These are phyloP conservation scores for Cercospora zeina DNA, from an alignment of 2,329 filamentous ascomycete genomes.

Conservation along the genomic window DNA sequence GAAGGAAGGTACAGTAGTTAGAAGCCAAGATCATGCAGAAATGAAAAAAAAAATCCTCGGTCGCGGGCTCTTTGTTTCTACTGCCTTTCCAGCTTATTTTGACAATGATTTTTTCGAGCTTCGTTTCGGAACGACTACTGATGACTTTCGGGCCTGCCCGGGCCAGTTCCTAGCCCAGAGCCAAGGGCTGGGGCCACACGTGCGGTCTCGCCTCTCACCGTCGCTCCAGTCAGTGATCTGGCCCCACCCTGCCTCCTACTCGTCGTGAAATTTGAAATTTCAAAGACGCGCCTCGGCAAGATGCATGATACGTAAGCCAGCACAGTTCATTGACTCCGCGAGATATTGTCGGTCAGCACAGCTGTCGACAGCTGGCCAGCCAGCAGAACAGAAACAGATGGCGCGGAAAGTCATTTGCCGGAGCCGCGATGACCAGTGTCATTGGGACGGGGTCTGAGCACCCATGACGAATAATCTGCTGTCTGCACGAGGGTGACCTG, in stretches of 20 bases:
- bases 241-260: neutral
- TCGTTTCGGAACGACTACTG: neutral
- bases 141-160: neutral
- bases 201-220: neutral
- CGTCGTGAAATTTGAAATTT: neutral
- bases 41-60: too few relatives aligned
- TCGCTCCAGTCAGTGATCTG: neutral
- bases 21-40: too few relatives aligned
- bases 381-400: neutral
- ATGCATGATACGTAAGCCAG: neutral
- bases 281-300: neutral
- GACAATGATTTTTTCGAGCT: too few relatives aligned
- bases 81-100: too few relatives aligned
- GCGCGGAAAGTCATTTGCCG: neutral
- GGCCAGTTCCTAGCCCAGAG: neutral
- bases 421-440: neutral
- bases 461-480: slow-evolving; percentile 28
- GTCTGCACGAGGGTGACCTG: slow-evolving; percentile 26
- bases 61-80: too few relatives aligned
- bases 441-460: slow-evolving; percentile 7
- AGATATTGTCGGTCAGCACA: neutral
- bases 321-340: neutral
- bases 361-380: neutral
- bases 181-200: neutral
- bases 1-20: too few relatives aligned